Evolutionary conservation across 1,139 yeast genomes (phyloP).

Genomic region (Yamadazyma epiphylla): DNA sequence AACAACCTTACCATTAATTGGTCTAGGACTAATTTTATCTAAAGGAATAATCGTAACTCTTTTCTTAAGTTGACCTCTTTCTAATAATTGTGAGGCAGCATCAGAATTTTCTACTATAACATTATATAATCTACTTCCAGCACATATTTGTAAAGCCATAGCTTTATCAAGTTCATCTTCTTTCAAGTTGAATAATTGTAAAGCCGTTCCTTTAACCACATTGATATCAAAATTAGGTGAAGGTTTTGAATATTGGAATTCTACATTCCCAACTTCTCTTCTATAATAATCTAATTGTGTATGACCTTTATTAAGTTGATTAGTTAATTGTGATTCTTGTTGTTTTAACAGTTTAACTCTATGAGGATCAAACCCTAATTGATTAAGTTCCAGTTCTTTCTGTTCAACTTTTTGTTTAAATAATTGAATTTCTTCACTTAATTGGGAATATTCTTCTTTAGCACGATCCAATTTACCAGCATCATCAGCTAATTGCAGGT

Average conservation of each 20-base stretch:
- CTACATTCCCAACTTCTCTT: slow-evolving; percentile 69
- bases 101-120: slow-evolving; percentile 87
- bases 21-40: slow-evolving; percentile 70
- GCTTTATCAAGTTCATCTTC: slow-evolving; percentile 61
- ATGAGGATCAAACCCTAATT: slow-evolving; percentile 59
- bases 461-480: slow-evolving; percentile 55
- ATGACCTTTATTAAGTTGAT: slow-evolving; percentile 31
- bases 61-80: slow-evolving; percentile 71
- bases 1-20: slow-evolving; percentile 40
- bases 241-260: slow-evolving; percentile 71
- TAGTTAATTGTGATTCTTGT: slow-evolving; percentile 29
- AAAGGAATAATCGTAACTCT: slow-evolving; percentile 91
- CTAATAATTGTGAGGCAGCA: slow-evolving; percentile 78
- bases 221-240: slow-evolving; percentile 53
- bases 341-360: slow-evolving; percentile 43
- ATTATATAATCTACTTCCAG: slow-evolving; percentile 87
- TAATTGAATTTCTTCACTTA: slow-evolving; percentile 39
- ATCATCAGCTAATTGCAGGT: slow-evolving; percentile 50
- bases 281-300: slow-evolving; percentile 54
- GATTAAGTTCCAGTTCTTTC: slow-evolving; percentile 43
- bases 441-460: slow-evolving; percentile 43
- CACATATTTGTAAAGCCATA: slow-evolving; percentile 87
- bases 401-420: slow-evolving; percentile 35
- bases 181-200: slow-evolving; percentile 70
- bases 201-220: slow-evolving; percentile 84